phyloP scores from a whole-genome alignment of 192 early-diverging fungal genomes.

The Coemansia sp. region DNA sequence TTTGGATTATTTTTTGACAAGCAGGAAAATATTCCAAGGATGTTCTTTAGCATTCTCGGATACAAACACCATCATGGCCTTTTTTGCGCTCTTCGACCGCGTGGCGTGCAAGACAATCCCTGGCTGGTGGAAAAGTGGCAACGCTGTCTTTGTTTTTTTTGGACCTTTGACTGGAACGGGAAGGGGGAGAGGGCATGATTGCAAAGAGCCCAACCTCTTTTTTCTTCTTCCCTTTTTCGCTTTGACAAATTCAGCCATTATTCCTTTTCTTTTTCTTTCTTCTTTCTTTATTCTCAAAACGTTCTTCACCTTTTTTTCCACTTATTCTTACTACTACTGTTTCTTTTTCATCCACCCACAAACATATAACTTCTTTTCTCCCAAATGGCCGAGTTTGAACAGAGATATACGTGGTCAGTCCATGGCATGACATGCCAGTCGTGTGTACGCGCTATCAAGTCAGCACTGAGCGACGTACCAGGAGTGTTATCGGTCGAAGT shows the following conservation, averaged over 20 bases:
- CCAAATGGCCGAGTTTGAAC: constrained; percentile 13
- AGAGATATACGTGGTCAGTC: constrained; percentile 34
- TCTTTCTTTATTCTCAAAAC: constrained; percentile 5
- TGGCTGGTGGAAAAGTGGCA: neutral
- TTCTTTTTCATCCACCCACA: neutral
- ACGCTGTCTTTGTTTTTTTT: neutral
- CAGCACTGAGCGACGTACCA: constrained; percentile 47
- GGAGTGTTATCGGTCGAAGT: constrained; percentile 67
- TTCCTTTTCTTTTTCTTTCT: constrained; percentile 12
- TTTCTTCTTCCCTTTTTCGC: constrained; percentile 8
- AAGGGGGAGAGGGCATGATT: neutral
- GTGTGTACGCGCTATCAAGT: constrained; percentile 78
- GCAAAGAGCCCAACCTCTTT: neutral
- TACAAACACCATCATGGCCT: neutral
- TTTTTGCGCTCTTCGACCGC: neutral
- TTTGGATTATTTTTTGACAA: neutral
- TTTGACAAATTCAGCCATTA: neutral
- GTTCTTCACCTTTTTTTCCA: neutral
- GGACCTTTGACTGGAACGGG: no score
- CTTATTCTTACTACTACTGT: neutral
- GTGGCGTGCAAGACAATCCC: constrained; percentile 9
- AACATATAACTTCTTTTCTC: neutral
- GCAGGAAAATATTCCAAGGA: neutral
- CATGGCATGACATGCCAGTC: constrained; percentile 86
- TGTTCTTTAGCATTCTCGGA: constrained; percentile 1